Evolutionary conservation across 371 early-diverging fungal species (phyloP).

Genomic region (Mucor ambiguus): DNA sequence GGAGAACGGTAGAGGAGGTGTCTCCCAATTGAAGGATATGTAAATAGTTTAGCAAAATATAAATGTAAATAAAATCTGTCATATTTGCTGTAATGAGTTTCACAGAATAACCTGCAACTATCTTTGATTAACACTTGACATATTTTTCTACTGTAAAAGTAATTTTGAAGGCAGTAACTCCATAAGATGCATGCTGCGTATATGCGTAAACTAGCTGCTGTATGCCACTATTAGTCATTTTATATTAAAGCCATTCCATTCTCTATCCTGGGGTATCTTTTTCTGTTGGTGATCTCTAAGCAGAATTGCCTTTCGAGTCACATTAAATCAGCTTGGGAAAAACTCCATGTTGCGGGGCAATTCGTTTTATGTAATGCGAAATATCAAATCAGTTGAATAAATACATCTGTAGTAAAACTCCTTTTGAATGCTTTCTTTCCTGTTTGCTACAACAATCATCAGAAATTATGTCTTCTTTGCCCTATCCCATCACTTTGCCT

Average conservation of each 20-base stretch:
- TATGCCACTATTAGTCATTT: not conserved
- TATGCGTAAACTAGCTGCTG: too few species aligned
- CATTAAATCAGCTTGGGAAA: conserved; percentile 1
- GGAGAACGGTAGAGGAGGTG: not conserved
- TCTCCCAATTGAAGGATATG: not conserved
- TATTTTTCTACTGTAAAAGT: not conserved
- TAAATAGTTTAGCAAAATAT: not conserved
- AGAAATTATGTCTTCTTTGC: conserved; percentile 22
- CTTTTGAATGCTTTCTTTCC: not conserved
- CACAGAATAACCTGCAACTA: not conserved
- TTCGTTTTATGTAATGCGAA: conserved; percentile 3
- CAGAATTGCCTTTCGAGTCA: conserved; percentile 8
- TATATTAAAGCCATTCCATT: not conserved
- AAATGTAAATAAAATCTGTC: not conserved
- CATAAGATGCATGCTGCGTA: not conserved
- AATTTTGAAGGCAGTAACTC: not conserved
- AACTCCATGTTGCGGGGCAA: not conserved
- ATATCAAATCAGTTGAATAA: not conserved
- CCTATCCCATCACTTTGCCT: conserved; percentile 30
- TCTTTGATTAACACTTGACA: not conserved
- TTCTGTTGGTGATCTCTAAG: conserved; percentile 1
- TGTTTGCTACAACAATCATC: not conserved
- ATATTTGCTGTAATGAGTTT: not conserved
- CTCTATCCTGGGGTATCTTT: not conserved
- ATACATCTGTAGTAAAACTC: not conserved